Conservation (phyloP, 257 asterid genomes). For the Misopates orontium region DNA sequence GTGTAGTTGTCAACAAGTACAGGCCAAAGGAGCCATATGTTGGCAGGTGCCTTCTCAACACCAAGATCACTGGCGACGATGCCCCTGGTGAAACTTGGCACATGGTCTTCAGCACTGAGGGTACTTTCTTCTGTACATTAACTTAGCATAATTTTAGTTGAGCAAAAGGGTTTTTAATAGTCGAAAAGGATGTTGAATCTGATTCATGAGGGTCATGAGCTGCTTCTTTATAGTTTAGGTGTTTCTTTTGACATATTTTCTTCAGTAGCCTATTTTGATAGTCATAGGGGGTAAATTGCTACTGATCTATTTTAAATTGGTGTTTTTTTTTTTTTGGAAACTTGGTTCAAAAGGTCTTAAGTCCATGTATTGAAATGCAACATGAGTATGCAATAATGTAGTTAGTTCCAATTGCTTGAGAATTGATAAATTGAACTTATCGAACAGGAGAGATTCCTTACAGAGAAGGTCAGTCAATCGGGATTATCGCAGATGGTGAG, state of each 20-base stretch:
- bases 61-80: constrained; percentile 96
- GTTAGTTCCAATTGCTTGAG: background rate
- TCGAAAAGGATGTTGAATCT: no score
- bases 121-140: constrained; percentile 35
- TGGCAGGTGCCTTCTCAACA: constrained; percentile 90
- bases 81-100: constrained; percentile 99
- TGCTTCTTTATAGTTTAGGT: no score
- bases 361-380: background rate
- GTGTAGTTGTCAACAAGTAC: constrained; percentile 74
- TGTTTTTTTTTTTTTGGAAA: background rate
- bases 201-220: no score
- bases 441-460: constrained; percentile 82
- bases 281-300: no score
- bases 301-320: background rate
- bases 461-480: constrained; percentile 97
- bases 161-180: background rate
- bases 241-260: no score
- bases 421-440: constrained; percentile 20
- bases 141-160: background rate
- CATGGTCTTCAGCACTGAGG: constrained; percentile 96
- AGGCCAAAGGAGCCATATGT: constrained; percentile 90
- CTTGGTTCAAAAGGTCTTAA: background rate
- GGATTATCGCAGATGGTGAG: constrained; percentile 83
- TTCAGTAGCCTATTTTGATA: no score
- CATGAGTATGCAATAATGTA: background rate